Evolutionary conservation across 129 eudicot species (phyloP).

Genomic region (Lonicera japonica): DNA sequence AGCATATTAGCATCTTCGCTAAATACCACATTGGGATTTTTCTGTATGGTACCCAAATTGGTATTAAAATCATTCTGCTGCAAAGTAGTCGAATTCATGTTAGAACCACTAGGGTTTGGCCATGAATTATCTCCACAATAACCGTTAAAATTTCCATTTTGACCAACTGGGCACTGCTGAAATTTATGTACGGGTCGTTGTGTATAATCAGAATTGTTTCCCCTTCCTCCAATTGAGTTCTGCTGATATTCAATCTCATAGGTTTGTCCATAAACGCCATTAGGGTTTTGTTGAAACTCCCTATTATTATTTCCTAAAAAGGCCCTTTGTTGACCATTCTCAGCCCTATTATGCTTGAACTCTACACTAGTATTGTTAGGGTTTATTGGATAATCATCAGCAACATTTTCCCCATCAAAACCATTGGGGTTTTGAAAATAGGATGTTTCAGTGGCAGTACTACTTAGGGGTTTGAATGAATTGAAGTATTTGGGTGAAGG

Average conservation of each 20-base stretch:
- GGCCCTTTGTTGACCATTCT: no score
- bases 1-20: conserved; percentile 4
- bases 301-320: no score
- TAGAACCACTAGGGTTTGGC: not conserved
- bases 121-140: not conserved
- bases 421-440: conserved; percentile 15
- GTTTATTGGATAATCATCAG: not conserved
- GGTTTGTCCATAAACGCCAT: not conserved
- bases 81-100: no score
- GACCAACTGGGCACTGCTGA: conserved; percentile 10
- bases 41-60: no score
- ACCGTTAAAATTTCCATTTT: conserved; percentile 5
- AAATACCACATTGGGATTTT: no score
- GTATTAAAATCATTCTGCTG: no score
- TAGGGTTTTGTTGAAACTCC: conserved; percentile 1
- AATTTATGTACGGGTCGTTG: not conserved
- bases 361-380: not conserved
- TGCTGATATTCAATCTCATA: conserved; percentile 6
- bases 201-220: not conserved
- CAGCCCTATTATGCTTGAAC: no score
- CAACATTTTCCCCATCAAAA: conserved; percentile 1
- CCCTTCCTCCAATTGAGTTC: not conserved
- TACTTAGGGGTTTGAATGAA: not conserved
- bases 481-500: not conserved
- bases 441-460: conserved; percentile 28